Evolutionary conservation across 441 rosid genomes (phyloP), one percentile per base, ranked within the genome.

Genomic region (Adansonia madagascariensis): DNA sequence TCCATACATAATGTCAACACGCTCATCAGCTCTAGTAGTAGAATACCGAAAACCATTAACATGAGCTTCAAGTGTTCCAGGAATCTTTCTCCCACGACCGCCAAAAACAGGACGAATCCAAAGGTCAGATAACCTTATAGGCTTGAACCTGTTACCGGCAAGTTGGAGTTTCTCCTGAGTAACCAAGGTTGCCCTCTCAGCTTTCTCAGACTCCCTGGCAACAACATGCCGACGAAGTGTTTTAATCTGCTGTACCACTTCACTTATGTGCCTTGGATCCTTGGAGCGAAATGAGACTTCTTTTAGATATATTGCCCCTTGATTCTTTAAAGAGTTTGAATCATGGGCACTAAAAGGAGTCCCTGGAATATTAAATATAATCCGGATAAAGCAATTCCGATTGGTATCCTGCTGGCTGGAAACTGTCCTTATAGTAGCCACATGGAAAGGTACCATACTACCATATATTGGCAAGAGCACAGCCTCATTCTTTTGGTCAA

Each of bases 181-280:
- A 74, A 95, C 98, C 85, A 95, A 81, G 20, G 98, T 93, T n/a
- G 98, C 98, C 84, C 98, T 86, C 85, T 95, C 98, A 79, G 94
- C 95, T 84, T 92, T 88, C 80, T 91, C 98, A 3, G 94, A 91
- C 81, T 93, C 98, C 74, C 98, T 84, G 17, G 93, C 86, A 81
- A 83, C 71, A 8, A 91, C 95, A 49, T 89, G 97, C 72, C 97
- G 84, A 60, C 93, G 84, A 39, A 95, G 94, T 27, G 95, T 85
- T 75, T 88, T 90, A 67, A 91, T 91, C 75, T 44, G 60, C 79
- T 87, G 90, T 14, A 90, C 95, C 24, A 86, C 94, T 83, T 91
- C 93, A 60, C 91, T 87, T 8, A 84, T 85, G 82, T 90, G 94
- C 78, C 92, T 87, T 35, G 91, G 78, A 49, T 90, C 91, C 85